Percentiles rank a stretch among this genome's conserved stretches.
phyloP scores from a whole-genome alignment of 768 basidiomycete species.

The Podaxis mareebaensis region DNA sequence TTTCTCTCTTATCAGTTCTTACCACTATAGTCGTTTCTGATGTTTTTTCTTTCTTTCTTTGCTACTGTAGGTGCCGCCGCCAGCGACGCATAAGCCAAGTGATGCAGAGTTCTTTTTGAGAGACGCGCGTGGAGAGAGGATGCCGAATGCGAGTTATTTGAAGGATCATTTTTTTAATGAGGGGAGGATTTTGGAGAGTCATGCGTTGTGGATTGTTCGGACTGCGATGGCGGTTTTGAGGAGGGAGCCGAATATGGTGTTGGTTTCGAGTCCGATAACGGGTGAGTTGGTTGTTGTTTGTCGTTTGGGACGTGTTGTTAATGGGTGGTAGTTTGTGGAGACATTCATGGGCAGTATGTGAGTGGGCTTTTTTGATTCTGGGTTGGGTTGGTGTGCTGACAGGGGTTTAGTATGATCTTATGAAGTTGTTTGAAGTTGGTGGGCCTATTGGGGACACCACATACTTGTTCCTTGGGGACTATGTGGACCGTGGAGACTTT shows the following conservation, averaged over 20 bases:
- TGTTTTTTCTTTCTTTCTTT: constrained; percentile 2
- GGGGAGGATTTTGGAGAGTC: constrained; percentile 78
- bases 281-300: constrained; percentile 51
- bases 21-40: not conserved
- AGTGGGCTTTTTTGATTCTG: constrained; percentile 19
- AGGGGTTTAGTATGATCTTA: constrained; percentile 80
- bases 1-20: not conserved
- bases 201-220: constrained; percentile 82
- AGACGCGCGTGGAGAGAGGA: constrained; percentile 50
- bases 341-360: constrained; percentile 98
- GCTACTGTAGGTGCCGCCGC: constrained; percentile 61
- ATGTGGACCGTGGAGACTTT: constrained; percentile 96
- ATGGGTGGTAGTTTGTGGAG: constrained; percentile 75
- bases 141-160: constrained; percentile 77
- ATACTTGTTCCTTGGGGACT: constrained; percentile 95
- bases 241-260: constrained; percentile 82
- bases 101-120: constrained; percentile 72
- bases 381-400: not conserved
- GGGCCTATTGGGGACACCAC: constrained; percentile 79
- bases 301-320: not conserved
- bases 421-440: constrained; percentile 97
- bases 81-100: constrained; percentile 61
- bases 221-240: constrained; percentile 65
- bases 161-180: constrained; percentile 90
- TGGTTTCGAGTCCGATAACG: constrained; percentile 87